Conservation (phyloP, 164 flowering plant genomes). For the Cinnamomum chago region DNA sequence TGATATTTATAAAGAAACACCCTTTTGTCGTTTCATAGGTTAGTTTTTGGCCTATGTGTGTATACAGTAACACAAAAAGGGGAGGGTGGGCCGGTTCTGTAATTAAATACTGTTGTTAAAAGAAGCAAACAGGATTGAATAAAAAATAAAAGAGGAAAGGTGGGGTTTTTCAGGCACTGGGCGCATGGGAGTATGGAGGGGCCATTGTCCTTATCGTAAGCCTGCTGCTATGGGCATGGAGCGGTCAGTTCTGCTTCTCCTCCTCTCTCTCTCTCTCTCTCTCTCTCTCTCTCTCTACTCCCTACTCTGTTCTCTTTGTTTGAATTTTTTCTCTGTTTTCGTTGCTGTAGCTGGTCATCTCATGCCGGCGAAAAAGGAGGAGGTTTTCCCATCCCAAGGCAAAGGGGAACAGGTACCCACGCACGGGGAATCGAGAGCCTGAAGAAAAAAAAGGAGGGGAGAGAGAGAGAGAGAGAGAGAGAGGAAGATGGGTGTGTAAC, state of each 20-base stretch:
- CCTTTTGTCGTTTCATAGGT: neutral
- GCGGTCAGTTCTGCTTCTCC: neutral
- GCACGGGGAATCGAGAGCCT: neutral
- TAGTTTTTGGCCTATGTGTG: neutral
- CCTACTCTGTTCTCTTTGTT: neutral
- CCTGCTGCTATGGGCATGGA: neutral
- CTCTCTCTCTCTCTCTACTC: neutral
- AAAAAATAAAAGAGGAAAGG: neutral
- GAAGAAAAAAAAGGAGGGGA: neutral
- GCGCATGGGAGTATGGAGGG: neutral
- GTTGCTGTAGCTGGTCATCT: neutral
- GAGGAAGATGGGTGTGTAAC: neutral
- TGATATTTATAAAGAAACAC: neutral
- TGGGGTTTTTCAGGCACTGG: neutral
- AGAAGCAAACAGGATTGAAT: neutral
- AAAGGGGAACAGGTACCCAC: neutral
- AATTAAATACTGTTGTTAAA: too few species aligned
- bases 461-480: neutral
- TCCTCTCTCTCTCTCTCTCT: neutral
- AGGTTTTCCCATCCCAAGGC: neutral
- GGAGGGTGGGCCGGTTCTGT: neutral
- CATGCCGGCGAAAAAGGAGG: neutral
- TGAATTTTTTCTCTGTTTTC: neutral
- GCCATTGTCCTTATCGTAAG: neutral
- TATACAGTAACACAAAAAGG: neutral